A percentile compares a stretch with the other conserved stretches of the same genome.
phyloP scores from a whole-genome alignment of 1,139 yeast genomes.

The Hyphopichia wangnamkhiaoensis region DNA sequence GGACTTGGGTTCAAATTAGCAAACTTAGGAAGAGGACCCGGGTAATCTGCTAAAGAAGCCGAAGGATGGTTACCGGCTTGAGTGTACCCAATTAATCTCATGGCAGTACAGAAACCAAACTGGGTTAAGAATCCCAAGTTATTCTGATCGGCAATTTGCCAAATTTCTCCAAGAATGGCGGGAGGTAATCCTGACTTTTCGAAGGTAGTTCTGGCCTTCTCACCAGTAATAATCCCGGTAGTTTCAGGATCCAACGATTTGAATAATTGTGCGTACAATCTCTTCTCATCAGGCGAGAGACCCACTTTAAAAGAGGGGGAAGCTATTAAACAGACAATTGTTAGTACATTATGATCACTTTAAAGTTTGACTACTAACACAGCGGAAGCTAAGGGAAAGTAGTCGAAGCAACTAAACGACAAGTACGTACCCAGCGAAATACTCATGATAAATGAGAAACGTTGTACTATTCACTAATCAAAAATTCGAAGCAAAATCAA shows the following conservation, averaged over 20 bases:
- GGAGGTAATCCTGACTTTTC: conserved; percentile 87
- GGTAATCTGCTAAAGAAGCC: conserved; percentile 51
- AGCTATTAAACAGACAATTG: conserved; percentile 17
- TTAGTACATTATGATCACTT: conserved; percentile 2
- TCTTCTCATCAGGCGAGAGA: conserved; percentile 78
- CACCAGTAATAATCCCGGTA: conserved; percentile 86
- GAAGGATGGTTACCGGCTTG: conserved; percentile 69
- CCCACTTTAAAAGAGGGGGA: conserved; percentile 45
- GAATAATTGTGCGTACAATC: conserved; percentile 72
- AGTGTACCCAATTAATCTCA: conserved; percentile 87
- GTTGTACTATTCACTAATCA: no score
- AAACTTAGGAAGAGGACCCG: conserved; percentile 62
- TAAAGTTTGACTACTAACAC: not conserved
- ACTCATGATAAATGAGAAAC: conserved; percentile 25
- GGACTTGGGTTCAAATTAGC: conserved; percentile 32
- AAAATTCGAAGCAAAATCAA: no score
- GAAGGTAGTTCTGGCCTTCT: conserved; percentile 79
- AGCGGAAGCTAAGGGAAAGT: not conserved
- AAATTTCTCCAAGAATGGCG: conserved; percentile 78
- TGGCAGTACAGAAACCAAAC: conserved; percentile 78
- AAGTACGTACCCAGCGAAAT: conserved; percentile 27
- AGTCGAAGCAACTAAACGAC: conserved; percentile 1
- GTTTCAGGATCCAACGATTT: conserved; percentile 76
- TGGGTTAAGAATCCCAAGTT: conserved; percentile 85
- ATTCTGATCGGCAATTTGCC: conserved; percentile 88